A percentile compares a stretch with the other conserved stretches of the same genome.
Conservation (phyloP, 768 basidiomycete species). For the Boletus vinaceobasis region DNA sequence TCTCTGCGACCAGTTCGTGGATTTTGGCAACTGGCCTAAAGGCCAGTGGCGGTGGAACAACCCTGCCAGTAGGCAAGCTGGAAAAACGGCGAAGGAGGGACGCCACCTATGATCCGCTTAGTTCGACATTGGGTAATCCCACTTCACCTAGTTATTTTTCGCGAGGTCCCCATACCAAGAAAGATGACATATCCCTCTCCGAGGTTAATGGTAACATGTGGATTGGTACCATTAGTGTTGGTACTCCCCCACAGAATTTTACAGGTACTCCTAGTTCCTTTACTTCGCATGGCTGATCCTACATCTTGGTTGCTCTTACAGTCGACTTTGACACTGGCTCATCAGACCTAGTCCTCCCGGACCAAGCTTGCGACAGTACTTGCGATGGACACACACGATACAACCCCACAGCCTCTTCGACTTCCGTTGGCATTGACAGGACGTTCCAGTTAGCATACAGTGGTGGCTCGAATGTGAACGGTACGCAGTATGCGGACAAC, state of each 20-base stretch:
- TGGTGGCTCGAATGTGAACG: slow-evolving; percentile 38
- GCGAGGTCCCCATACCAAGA: slow-evolving; percentile 19
- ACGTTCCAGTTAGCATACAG: slow-evolving; percentile 35
- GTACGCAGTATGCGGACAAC: slow-evolving; percentile 41
- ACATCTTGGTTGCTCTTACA: slow-evolving; percentile 10
- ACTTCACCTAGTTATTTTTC: neutral
- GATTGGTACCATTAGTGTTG: slow-evolving; percentile 45
- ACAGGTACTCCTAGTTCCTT: slow-evolving; percentile 31
- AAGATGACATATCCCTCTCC: slow-evolving; percentile 33
- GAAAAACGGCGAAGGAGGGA: slow-evolving; percentile 8
- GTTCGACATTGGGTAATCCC: neutral
- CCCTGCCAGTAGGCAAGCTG: neutral
- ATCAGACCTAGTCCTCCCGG: slow-evolving; percentile 46
- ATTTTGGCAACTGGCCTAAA: neutral
- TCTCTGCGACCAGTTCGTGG: neutral
- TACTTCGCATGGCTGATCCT: neutral
- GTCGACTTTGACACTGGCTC: slow-evolving; percentile 56
- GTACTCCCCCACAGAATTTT: slow-evolving; percentile 43
- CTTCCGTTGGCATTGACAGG: slow-evolving; percentile 25
- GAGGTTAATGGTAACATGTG: slow-evolving; percentile 40
- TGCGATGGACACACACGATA: slow-evolving; percentile 35
- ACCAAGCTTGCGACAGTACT: slow-evolving; percentile 21
- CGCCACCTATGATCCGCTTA: neutral
- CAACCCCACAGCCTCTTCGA: slow-evolving; percentile 28
- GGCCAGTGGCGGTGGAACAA: neutral